Base-by-base conservation (phyloP, 2,329 filamentous ascomycete species). In the Alternaria tenuissima region DNA sequence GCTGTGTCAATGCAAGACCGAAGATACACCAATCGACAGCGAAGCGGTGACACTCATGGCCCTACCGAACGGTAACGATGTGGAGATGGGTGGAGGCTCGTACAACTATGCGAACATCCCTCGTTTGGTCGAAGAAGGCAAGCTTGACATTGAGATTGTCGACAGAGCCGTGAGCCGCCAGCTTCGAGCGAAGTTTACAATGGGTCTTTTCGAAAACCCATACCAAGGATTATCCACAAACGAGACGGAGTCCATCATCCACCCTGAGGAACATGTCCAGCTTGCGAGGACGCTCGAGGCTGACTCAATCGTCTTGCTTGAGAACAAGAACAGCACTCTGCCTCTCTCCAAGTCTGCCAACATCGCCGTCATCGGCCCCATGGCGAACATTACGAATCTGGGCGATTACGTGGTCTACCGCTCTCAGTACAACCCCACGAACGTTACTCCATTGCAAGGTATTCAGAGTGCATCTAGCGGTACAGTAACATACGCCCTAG, bases 21-120 rank as follows among this genome's bases (percentile, higher is more conserved):
- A 62, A 5, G 64, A 67, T 7, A 80, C 82, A 28, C 86, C 87
- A 0, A 84, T 89, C 42, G 90, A 92, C 68, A 86, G 86, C 52
- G 85, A 88, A 55, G 87, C 89, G 3, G 84, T 92, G 24, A 89
- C 88, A 0, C 79, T 87, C 49, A 84, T 85, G 67, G 84, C 87
- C 8, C 82, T 93, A 5, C 87, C 87, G 0, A 88, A 89, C 5
- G 90, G 91, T 3, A 90, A 88, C 51, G 90, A 92, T 67, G 84
- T 90, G 12, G 91, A 93, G 70, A 92, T 92, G 90, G 90, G 90
- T 12, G 90, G 90, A 39, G 90, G 91, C 20, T 89, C 87, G 20
- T 92, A 87, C 80, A 92, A 88, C 72, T 78, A 88, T 71, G 83
- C 87, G 64, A 85, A 83, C 36, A 91, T 93, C 52, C 88, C 89